Evolutionary conservation across 2,329 filamentous ascomycete genomes (phyloP), one percentile per base, ranked within the genome.

Genomic region (Pestalotiopsis sp.): DNA sequence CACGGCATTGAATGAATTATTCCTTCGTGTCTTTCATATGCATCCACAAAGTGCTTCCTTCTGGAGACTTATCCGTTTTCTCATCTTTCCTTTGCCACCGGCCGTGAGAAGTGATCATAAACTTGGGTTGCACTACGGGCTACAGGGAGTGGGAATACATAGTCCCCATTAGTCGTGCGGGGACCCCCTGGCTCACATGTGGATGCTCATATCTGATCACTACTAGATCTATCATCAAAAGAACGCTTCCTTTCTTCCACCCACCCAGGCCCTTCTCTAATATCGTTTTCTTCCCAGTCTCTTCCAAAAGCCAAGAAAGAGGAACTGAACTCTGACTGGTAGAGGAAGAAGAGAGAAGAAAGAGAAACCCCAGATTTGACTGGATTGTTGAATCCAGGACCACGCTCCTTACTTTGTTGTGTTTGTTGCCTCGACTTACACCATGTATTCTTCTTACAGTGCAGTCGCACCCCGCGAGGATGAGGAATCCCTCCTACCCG

Each of bases 401-500:
- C 62, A 36, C 31, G 23, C 40, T 52, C 41, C 49, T 66, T 56
- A 49, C 41, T 40, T 20, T 13, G 60, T n/a, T 41, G 31, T 36
- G 31, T 36, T 36, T 36, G 31, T 6, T 36, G 31, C 31, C 7
- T 17, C 6, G 11, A 52, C 40, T 17, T 11, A 52, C 27, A 57
- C 61, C 41, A 76, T 76, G 74, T 70, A 75, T 68, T 60, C 69
- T 68, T 60, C 69, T 7, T 11, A 67, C 25, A 68, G 60, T 31
- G 20, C 62, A 49, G 70, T 69, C 52, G 67, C 70, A 17, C 17
- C 52, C n/a, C 65, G 68, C 14, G 74, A 77, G 60, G 73, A 75
- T 57, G 72, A 75, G 66, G 75, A 75, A 40, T 63, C 72, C 2
- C 73, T 77, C 56, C 72, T 77, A 40, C 70, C 75, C 3, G 64